phyloP scores from a whole-genome alignment of 306 rosid genomes.

The Cucurbita moschata region DNA sequence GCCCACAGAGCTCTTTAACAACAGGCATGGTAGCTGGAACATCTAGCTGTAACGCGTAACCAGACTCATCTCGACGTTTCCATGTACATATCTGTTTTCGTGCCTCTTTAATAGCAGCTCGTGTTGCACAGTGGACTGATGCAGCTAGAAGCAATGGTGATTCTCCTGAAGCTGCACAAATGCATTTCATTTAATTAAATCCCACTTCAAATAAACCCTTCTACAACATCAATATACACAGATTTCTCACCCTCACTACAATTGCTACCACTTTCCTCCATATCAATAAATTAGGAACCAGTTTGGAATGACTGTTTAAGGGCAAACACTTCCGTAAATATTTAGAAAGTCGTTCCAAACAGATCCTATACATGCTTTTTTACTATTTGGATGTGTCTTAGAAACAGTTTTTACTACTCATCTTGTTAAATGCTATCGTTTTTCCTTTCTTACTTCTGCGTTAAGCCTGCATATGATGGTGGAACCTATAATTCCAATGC shows the following conservation, averaged over 20 bases:
- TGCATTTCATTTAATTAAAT: background rate
- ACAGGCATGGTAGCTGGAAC: slow-evolving; percentile 89
- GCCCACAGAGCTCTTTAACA: slow-evolving; percentile 66
- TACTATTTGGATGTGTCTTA: background rate
- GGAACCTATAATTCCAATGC: background rate
- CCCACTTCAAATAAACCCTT: too few species aligned
- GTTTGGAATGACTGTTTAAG: too few species aligned
- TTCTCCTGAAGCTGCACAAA: slow-evolving; percentile 83
- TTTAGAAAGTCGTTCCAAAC: too few species aligned
- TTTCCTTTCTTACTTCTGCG: background rate
- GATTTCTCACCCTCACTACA: too few species aligned
- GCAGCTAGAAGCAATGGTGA: slow-evolving; percentile 73
- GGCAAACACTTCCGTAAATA: too few species aligned
- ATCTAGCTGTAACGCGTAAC: slow-evolving; percentile 36
- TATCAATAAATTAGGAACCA: too few species aligned
- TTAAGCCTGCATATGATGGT: background rate
- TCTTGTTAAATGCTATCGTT: background rate
- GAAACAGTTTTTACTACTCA: background rate
- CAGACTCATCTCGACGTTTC: slow-evolving; percentile 25
- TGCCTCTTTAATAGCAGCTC: slow-evolving; percentile 73
- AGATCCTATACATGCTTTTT: background rate
- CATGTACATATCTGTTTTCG: slow-evolving; percentile 58
- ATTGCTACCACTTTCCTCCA: too few species aligned
- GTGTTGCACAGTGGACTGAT: slow-evolving; percentile 76
- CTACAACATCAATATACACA: too few species aligned